Evolutionary conservation across 176 grass and related monocot species (phyloP).

Genomic region (Eragrostis curvula): DNA sequence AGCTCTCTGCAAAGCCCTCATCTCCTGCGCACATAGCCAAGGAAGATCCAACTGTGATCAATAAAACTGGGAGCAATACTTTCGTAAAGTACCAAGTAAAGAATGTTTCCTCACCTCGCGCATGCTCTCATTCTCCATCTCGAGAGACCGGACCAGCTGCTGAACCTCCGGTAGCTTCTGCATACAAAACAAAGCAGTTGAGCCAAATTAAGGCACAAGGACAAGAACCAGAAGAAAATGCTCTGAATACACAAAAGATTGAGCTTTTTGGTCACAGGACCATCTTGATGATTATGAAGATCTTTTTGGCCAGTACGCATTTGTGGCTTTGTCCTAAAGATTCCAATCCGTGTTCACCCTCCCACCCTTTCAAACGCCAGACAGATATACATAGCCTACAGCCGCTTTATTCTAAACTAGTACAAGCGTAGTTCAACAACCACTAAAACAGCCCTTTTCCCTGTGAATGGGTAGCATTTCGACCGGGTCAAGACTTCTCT

Average conservation of each 20-base stretch:
- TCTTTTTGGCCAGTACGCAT: slow-evolving; percentile 37
- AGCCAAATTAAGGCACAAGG: slow-evolving; percentile 25
- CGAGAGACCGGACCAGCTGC: slow-evolving; percentile 55
- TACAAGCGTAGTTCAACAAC: slow-evolving; percentile 47
- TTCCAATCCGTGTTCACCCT: slow-evolving; percentile 31
- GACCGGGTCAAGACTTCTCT: slow-evolving; percentile 4
- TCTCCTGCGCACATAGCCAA: slow-evolving; percentile 52
- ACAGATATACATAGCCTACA: slow-evolving; percentile 34
- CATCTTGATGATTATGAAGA: slow-evolving; percentile 37
- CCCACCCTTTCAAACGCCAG: slow-evolving; percentile 34
- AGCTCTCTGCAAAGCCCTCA: slow-evolving; percentile 52
- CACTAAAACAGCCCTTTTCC: slow-evolving; percentile 24
- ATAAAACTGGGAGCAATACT: neutral
- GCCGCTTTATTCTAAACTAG: slow-evolving; percentile 49
- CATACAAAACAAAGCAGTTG: slow-evolving; percentile 28
- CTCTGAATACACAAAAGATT: neutral
- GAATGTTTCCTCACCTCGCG: slow-evolving; percentile 37
- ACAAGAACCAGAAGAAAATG: neutral
- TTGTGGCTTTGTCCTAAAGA: slow-evolving; percentile 49
- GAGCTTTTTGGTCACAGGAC: slow-evolving; percentile 31
- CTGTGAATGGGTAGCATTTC: neutral
- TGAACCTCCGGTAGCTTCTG: slow-evolving; percentile 71
- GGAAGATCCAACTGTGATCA: slow-evolving; percentile 13
- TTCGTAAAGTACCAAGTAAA: neutral
- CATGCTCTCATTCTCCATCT: slow-evolving; percentile 52